Conservation (phyloP, 1,284 basidiomycete species). For the Rhodotorula sp. region DNA sequence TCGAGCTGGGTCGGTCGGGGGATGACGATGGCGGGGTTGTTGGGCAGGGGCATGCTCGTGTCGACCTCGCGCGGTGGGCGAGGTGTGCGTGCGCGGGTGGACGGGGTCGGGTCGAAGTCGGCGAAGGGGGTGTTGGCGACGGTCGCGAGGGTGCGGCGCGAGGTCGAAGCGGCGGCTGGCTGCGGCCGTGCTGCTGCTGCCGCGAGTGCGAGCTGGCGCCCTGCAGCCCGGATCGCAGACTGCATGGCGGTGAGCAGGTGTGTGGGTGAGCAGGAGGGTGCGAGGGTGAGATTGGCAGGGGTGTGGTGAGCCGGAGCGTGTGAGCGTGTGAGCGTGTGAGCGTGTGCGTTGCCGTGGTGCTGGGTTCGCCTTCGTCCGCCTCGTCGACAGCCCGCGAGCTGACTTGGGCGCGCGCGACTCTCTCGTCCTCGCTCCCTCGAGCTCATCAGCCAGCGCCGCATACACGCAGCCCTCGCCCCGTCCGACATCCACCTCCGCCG, state of each 20-base stretch:
- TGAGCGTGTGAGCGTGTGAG: too few species aligned
- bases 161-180: too few species aligned
- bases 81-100: not conserved
- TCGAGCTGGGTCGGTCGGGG: not conserved
- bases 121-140: slow-evolving; percentile 16
- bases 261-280: too few species aligned
- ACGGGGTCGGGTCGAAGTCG: not conserved
- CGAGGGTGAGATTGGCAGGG: slow-evolving; percentile 4
- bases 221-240: too few species aligned
- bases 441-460: not conserved
- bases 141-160: slow-evolving; percentile 1
- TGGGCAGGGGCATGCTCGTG: slow-evolving; percentile 15
- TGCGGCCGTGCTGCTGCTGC: too few species aligned
- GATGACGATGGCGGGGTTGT: not conserved
- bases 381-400: not conserved
- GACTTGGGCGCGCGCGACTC: not conserved
- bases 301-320: slow-evolving; percentile 16
- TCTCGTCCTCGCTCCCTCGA: not conserved
- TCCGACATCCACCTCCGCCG: too few species aligned
- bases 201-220: too few species aligned
- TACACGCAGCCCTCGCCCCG: too few species aligned
- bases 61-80: slow-evolving; percentile 11
- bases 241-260: too few species aligned
- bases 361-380: not conserved
- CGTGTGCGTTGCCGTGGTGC: too few species aligned